Evolutionary conservation across 371 early-diverging fungal genomes (phyloP).

Genomic region (Mortierella sp.): DNA sequence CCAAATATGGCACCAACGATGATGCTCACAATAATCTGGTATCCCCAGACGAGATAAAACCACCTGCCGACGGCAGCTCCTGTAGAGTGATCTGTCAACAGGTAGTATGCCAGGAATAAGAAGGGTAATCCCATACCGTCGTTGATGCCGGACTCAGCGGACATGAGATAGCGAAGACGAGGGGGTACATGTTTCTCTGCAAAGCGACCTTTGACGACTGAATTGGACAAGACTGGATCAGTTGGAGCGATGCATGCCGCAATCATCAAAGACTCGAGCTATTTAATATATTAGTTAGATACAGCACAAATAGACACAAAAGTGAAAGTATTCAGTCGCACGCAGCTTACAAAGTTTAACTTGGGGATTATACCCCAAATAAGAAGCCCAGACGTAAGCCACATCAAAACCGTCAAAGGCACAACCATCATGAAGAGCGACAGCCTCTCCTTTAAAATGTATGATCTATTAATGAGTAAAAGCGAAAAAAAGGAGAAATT

Average conservation of each 20-base stretch:
- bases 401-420: conserved; percentile 91
- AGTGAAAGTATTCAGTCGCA: too few species aligned
- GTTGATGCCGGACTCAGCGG: conserved; percentile 74
- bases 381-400: conserved; percentile 80
- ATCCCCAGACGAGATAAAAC: conserved; percentile 78
- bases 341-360: conserved; percentile 75
- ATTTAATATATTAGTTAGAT: not conserved
- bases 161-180: conserved; percentile 83
- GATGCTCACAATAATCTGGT: conserved; percentile 79
- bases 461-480: conserved; percentile 58
- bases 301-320: too few species aligned
- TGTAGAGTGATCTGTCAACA: conserved; percentile 68
- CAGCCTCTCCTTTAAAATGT: conserved; percentile 70
- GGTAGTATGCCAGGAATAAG: conserved; percentile 79
- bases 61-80: conserved; percentile 80
- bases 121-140: conserved; percentile 87
- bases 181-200: conserved; percentile 91
- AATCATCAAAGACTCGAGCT: conserved; percentile 81
- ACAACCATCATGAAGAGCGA: conserved; percentile 84
- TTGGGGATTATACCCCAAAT: conserved; percentile 77
- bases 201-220: conserved; percentile 94
- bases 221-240: conserved; percentile 96
- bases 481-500: not conserved
- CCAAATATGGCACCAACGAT: conserved; percentile 89
- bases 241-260: conserved; percentile 96